Evolutionary conservation across 73 alveolate species (phyloP), one percentile per base, ranked within the genome.

Genomic region (Symbiodinium pilosum): DNA sequence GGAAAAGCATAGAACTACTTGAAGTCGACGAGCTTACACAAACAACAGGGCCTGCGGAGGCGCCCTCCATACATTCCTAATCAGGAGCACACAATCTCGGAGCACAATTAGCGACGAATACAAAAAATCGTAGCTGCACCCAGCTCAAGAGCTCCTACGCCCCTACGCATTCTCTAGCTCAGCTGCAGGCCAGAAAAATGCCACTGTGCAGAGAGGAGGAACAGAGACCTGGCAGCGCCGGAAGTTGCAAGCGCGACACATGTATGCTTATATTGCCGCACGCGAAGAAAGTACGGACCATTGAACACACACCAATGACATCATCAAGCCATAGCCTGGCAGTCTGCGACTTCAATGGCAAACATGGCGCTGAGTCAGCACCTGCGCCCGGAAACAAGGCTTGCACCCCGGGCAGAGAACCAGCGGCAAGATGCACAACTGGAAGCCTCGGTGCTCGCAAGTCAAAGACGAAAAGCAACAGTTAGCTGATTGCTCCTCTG

Each of bases 41-140:
- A 28, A 1, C 18, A 21, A 1, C 81, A 26, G 12, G 39, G 30
- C 81, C 81, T 64, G 81, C 81, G 81, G 81, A 26, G 81, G 81
- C 24, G 81, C 81, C 18, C 81, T 64, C 81, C 81, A 64, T 9
- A 64, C 81, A n/a, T 64, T 64, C 81, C 81, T 64, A 38, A 64
- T 14, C 0, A 0, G 26, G 32, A 20, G 41, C 81, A 64, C 41
- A 64, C 38, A 1, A 28, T 9, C 7, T n/a, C 39, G 21, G 14
- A 47, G 14, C 59, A 14, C 59, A 47, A 47, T 9, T 14, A 47
- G 21, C 6, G 59, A 14, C 59, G 59, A 14, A 47, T 47, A 47
- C 59, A 47, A 47, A 64, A 32, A 12, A 64, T 56, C 34, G 32
- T 26, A 11, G 34, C 73, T 16, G 21, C 75, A 34, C 32, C 26